Evolutionary conservation across 805 yeast genomes (phyloP), one percentile per base, ranked within the genome.

Genomic region (Nakazawaea molendinolei): DNA sequence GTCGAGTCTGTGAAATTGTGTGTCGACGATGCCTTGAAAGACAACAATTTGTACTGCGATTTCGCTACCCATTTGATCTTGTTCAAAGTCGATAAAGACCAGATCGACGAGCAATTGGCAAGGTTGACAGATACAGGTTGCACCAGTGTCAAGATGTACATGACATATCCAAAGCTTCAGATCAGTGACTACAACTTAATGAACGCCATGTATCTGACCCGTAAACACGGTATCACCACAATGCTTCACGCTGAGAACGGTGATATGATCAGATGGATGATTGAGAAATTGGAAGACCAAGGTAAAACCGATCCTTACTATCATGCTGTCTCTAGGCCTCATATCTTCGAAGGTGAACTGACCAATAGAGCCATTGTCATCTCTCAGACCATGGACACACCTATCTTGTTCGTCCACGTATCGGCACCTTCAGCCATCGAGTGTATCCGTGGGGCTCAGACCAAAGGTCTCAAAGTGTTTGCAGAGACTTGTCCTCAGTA

Each of bases 41-140:
- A 51, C 54, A 65, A 31, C 30, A 50, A 31, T 43, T 44, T 42
- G 47, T 61, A 63, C 44, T 67, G 73, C 47, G 76, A 70, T 43
- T 70, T 68, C 42, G 74, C 68, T 1, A 59, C 67, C 43, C 76
- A 70, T 47, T 43, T 69, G 39, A 70, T 70, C 35, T 45, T 70
- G 21, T 53, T 49, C 8, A 44, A 45, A 7, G 39, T 44, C 10
- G 47, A 41, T 9, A 39, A 41, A 5, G 45, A 48, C 29, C 12
- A 46, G 19, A 21, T 38, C 5, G 36, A 36, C 18, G 37, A 28
- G 10, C 43, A 40, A 23, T 33, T 40, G 19, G 8, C 27, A n/a
- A 23, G n/a, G 12, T 29, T 29, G 23, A 34, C 23, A 9, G 36
- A 33, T 7, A 31, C 42, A 23, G 48, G 47, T 16, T 35, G 42